A percentile compares a stretch with the other conserved stretches of the same genome.
These are phyloP conservation scores for Funneliformis caledonium DNA, from an alignment of 371 early-diverging fungal genomes.

Conservation along the genomic window DNA sequence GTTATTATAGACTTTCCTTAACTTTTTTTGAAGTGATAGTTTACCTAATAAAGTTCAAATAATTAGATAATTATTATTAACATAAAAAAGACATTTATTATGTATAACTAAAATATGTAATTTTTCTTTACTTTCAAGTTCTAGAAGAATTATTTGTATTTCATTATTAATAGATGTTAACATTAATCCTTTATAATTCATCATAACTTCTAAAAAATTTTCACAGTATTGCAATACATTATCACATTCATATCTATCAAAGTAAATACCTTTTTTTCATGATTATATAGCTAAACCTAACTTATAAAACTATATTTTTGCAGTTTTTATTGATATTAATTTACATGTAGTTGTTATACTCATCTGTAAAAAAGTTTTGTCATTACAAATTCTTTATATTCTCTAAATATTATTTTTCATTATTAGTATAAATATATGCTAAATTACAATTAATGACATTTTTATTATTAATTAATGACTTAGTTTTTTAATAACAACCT, in stretches of 20 bases:
- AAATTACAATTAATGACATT: not conserved
- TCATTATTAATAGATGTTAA: not conserved
- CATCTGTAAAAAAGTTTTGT: not conserved
- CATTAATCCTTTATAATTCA: not conserved
- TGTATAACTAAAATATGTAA: no score
- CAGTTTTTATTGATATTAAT: not conserved
- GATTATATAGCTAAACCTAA: not conserved
- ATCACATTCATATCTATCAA: no score
- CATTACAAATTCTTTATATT: not conserved
- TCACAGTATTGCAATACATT: no score
- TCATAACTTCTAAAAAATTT: no score
- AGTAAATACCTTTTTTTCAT: not conserved
- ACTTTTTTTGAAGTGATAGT: not conserved
- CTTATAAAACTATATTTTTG: not conserved
- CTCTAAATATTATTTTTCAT: not conserved
- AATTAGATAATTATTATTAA: no score
- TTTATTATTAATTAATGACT: conserved; percentile 7
- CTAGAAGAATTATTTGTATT: not conserved
- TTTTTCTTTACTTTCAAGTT: not conserved
- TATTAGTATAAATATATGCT: not conserved
- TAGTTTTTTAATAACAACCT: conserved; percentile 1
- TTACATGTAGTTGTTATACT: not conserved
- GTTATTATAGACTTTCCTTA: not conserved
- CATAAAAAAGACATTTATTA: no score
- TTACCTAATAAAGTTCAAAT: no score